A percentile compares a stretch with the other conserved stretches of the same genome.
Conservation (phyloP, 208 protist species). For the Eutreptiella sp. region DNA sequence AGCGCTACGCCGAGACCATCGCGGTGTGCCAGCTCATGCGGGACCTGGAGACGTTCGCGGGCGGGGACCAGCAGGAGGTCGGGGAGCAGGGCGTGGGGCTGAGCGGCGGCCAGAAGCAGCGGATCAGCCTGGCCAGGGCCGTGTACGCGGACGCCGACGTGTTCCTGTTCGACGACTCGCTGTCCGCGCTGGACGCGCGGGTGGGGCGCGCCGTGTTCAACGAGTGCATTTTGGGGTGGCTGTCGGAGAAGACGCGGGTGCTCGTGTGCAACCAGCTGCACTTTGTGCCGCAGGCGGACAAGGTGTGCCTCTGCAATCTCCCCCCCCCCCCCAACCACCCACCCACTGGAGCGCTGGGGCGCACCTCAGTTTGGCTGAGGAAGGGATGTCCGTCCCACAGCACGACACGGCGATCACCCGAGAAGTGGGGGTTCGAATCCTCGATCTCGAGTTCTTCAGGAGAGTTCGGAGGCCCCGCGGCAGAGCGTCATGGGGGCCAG, state of each 20-base stretch:
- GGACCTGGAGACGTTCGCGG: slow-evolving; percentile 44
- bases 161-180: slow-evolving; percentile 40
- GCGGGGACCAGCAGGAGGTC: slow-evolving; percentile 50
- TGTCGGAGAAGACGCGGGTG: slow-evolving; percentile 34
- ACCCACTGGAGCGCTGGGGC: too few species aligned
- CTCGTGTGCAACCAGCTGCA: slow-evolving; percentile 47
- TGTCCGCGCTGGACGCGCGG: slow-evolving; percentile 41
- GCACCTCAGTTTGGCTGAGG: too few species aligned
- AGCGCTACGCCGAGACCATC: slow-evolving; percentile 33
- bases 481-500: too few species aligned
- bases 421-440: too few species aligned
- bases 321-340: too few species aligned
- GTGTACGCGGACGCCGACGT: slow-evolving; percentile 37
- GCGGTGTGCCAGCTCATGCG: slow-evolving; percentile 30
- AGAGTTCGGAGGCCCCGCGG: too few species aligned
- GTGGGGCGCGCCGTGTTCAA: slow-evolving; percentile 41
- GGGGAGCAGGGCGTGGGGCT: slow-evolving; percentile 43
- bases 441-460: too few species aligned
- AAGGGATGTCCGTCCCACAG: too few species aligned
- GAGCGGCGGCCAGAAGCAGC: slow-evolving; percentile 41
- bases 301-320: slow-evolving; percentile 34
- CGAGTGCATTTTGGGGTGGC: slow-evolving; percentile 26
- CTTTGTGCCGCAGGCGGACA: slow-evolving; percentile 36
- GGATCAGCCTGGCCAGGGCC: slow-evolving; percentile 35
- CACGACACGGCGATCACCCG: too few species aligned